Percentiles rank a stretch among this genome's conserved stretches.
phyloP scores from a whole-genome alignment of 1,284 basidiomycete genomes.

The Gomphus sp. region DNA sequence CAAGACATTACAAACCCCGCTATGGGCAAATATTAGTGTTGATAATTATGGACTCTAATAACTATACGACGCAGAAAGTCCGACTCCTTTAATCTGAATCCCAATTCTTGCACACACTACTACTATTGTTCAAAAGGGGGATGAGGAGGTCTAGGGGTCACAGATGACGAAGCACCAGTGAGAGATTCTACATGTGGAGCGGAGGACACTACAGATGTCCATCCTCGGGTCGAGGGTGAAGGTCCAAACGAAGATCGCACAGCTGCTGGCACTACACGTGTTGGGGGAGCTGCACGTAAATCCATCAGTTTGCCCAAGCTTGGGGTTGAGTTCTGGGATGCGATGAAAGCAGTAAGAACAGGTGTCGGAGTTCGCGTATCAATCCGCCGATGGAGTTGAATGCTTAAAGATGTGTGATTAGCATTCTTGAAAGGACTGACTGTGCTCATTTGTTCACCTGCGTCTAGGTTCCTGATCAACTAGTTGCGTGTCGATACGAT shows the following conservation, averaged over 20 bases:
- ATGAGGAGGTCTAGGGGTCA: background rate
- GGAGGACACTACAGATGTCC: conserved; percentile 27
- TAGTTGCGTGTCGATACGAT: conserved; percentile 75
- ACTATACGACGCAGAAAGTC: background rate
- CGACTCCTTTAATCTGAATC: conserved; percentile 1
- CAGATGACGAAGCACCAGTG: background rate
- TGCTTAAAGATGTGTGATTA: conserved; percentile 28
- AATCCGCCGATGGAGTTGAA: conserved; percentile 70
- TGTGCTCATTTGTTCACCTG: conserved; percentile 17
- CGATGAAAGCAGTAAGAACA: conserved; percentile 44
- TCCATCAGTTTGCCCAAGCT: conserved; percentile 45
- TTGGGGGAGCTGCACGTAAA: conserved; percentile 22
- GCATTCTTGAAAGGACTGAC: background rate
- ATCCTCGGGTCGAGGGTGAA: conserved; percentile 21
- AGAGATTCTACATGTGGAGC: background rate
- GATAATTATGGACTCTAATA: no score
- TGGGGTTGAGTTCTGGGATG: conserved; percentile 11
- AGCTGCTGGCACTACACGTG: conserved; percentile 12
- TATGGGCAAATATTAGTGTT: no score
- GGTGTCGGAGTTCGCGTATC: conserved; percentile 73
- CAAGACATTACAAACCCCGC: no score
- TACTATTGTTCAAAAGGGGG: background rate
- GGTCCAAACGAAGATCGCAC: conserved; percentile 11
- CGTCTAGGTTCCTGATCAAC: conserved; percentile 79
- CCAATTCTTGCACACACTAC: conserved; percentile 1